Conservation (phyloP, 306 rosid genomes). For the Erythrophleum fordii region DNA sequence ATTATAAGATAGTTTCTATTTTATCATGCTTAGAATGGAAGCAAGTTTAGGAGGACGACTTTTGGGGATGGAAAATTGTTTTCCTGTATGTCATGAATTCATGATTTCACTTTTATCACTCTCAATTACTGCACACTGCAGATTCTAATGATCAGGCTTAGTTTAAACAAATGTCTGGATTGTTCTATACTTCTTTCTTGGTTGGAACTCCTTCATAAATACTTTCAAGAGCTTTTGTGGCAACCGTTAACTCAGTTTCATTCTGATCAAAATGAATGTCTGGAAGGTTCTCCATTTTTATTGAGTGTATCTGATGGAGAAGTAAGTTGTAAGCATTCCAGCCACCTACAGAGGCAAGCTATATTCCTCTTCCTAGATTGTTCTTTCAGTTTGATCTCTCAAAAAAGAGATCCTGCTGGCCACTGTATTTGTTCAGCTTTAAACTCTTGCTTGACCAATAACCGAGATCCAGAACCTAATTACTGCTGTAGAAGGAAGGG, state of each 20-base stretch:
- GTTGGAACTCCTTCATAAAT: constrained; percentile 68
- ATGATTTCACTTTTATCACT: not conserved
- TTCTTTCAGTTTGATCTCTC: constrained; percentile 59
- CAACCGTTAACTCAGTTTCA: constrained; percentile 48
- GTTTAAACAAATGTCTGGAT: constrained; percentile 50
- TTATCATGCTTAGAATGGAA: constrained; percentile 24
- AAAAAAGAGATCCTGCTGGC: constrained; percentile 40
- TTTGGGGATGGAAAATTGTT: not conserved
- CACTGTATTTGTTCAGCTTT: constrained; percentile 47
- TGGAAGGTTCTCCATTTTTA: constrained; percentile 85
- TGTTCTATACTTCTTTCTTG: constrained; percentile 57
- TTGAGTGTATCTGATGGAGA: constrained; percentile 58
- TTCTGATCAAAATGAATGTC: constrained; percentile 58
- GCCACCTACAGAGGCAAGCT: constrained; percentile 77
- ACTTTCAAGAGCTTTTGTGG: constrained; percentile 62
- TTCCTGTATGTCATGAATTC: not conserved
- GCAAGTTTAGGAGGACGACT: not conserved
- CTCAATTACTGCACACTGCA: constrained; percentile 44
- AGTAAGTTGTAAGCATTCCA: constrained; percentile 47
- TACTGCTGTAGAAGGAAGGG: constrained; percentile 60
- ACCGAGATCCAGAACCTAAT: constrained; percentile 46
- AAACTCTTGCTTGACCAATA: constrained; percentile 40
- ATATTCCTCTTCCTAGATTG: constrained; percentile 72
- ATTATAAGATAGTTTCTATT: not conserved
- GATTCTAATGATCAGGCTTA: constrained; percentile 84